These are phyloP conservation scores for Microcos paniculata DNA, from an alignment of 345 rosid species.

Conservation along the genomic window DNA sequence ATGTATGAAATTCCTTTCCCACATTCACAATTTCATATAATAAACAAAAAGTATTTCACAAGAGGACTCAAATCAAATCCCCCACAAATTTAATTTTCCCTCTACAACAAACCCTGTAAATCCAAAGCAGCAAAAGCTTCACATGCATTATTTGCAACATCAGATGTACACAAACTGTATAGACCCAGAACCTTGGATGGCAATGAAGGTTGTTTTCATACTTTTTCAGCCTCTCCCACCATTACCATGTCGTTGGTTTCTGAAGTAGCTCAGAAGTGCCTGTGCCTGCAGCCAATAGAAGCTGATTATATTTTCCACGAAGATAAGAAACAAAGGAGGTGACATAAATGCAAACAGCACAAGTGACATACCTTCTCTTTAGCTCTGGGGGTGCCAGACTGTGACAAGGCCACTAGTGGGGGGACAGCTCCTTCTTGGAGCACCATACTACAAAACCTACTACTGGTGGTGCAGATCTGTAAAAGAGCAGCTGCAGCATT, in stretches of 20 bases:
- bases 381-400: conserved; percentile 84
- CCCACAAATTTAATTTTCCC: conserved; percentile 17
- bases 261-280: conserved; percentile 70
- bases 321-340: not conserved
- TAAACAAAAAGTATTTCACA: conserved; percentile 3
- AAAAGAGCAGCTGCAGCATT: conserved; percentile 92
- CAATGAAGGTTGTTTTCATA: conserved; percentile 7
- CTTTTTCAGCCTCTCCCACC: conserved; percentile 64
- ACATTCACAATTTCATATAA: conserved; percentile 17
- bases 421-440: conserved; percentile 96
- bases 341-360: not conserved
- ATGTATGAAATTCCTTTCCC: conserved; percentile 19
- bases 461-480: conserved; percentile 68
- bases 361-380: conserved; percentile 71
- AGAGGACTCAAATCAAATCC: conserved; percentile 25
- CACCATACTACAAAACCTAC: conserved; percentile 57
- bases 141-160: conserved; percentile 37
- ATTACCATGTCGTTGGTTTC: conserved; percentile 73
- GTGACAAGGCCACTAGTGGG: conserved; percentile 83
- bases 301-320: not conserved
- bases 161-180: conserved; percentile 43
- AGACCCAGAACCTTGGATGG: conserved; percentile 26
- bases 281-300: conserved; percentile 64
- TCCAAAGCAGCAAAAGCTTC: conserved; percentile 32
- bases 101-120: conserved; percentile 33